phyloP scores from a whole-genome alignment of 495 filamentous ascomycete genomes.

The Letharia lupina region DNA sequence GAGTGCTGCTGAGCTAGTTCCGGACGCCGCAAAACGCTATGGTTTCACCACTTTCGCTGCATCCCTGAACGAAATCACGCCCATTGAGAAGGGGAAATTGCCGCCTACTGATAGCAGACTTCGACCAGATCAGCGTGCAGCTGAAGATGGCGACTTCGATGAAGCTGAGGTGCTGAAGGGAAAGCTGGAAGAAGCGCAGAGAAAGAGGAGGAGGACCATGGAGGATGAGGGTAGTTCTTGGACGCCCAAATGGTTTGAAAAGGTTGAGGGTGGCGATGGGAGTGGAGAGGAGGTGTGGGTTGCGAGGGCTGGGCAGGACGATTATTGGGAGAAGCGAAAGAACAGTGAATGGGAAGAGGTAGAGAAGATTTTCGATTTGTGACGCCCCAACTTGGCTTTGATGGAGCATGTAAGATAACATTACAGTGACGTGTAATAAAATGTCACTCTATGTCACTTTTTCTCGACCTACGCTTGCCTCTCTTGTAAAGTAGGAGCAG shows the following conservation, averaged over 20 bases:
- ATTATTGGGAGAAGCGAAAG: conserved; percentile 84
- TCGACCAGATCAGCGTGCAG: conserved; percentile 84
- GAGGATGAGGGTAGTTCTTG: conserved; percentile 64
- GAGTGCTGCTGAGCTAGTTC: conserved; percentile 65
- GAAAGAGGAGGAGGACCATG: conserved; percentile 61
- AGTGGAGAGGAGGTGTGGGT: conserved; percentile 67
- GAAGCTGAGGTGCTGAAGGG: conserved; percentile 76
- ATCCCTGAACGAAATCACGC: conserved; percentile 76
- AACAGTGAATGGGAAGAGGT: conserved; percentile 63
- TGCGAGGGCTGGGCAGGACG: conserved; percentile 68
- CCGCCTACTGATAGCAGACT: conserved; percentile 76
- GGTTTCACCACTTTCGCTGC: conserved; percentile 84
- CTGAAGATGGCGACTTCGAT: conserved; percentile 76
- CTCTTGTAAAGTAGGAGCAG: background rate
- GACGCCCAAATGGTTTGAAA: conserved; percentile 74
- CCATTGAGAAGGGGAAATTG: conserved; percentile 60
- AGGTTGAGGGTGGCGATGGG: conserved; percentile 41
- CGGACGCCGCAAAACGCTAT: conserved; percentile 66
- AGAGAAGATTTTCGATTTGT: conserved; percentile 58
- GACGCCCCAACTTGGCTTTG: background rate
- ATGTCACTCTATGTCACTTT: background rate
- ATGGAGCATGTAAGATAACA: background rate
- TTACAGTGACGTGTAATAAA: background rate
- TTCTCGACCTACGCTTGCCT: background rate
- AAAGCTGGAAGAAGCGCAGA: conserved; percentile 75